A percentile compares a stretch with the other conserved stretches of the same genome.
Evolutionary conservation across 176 grass and related monocot genomes (phyloP).

Genomic region (Chloris gayana): DNA sequence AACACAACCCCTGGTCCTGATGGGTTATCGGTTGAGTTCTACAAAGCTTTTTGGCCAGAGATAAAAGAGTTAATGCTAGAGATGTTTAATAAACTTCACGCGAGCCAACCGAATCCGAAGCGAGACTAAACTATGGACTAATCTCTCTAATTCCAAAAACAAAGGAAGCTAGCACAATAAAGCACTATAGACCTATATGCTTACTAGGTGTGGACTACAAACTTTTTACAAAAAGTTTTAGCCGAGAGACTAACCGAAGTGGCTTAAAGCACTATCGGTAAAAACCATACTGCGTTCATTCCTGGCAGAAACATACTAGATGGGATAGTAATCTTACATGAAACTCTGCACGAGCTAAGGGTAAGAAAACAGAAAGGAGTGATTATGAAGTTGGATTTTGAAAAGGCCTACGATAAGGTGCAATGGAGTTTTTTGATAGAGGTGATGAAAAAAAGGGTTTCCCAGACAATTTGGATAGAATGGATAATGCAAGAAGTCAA

Average conservation of each 20-base stretch:
- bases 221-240: neutral
- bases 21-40: neutral
- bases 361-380: rapidly evolving
- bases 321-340: neutral
- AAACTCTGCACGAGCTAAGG: neutral
- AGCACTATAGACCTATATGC: neutral
- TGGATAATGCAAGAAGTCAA: neutral
- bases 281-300: neutral
- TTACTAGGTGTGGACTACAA: neutral
- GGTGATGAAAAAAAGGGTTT: neutral
- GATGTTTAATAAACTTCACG: neutral
- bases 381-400: neutral
- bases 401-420: neutral
- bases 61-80: neutral
- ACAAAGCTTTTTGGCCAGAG: neutral
- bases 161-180: neutral
- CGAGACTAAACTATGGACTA: neutral
- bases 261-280: neutral
- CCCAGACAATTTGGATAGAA: neutral
- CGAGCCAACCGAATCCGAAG: neutral
- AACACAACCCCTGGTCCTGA: neutral
- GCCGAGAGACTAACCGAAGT: neutral
- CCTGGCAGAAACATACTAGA: neutral
- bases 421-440: neutral
- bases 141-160: neutral